Evolutionary conservation across 768 basidiomycete species (phyloP).

Genomic region (Boletellus ananiceps): DNA sequence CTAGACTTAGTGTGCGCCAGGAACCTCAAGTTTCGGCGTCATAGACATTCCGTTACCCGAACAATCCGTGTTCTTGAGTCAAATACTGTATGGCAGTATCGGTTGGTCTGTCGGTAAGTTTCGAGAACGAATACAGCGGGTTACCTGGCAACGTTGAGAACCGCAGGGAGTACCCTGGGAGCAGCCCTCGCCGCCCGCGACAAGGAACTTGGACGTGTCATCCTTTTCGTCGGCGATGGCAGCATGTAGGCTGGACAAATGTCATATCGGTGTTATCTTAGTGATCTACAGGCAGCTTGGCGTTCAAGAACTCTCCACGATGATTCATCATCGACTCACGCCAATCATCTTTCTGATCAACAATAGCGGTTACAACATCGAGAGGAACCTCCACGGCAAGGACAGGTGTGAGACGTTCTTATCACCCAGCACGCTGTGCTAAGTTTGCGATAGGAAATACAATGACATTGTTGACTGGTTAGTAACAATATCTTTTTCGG

Average conservation of each 20-base stretch:
- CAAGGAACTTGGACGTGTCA: slow-evolving; percentile 54
- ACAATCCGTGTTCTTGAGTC: slow-evolving; percentile 59
- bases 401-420: slow-evolving; percentile 34
- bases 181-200: slow-evolving; percentile 78
- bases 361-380: slow-evolving; percentile 84
- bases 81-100: slow-evolving; percentile 90
- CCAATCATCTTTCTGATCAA: slow-evolving; percentile 85
- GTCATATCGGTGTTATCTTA: background rate
- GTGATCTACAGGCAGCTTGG: slow-evolving; percentile 56
- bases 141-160: background rate
- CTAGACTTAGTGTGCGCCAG: slow-evolving; percentile 22
- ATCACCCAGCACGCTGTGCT: background rate
- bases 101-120: slow-evolving; percentile 77
- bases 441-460: slow-evolving; percentile 51
- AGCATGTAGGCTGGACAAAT: slow-evolving; percentile 49
- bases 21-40: slow-evolving; percentile 83
- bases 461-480: slow-evolving; percentile 81
- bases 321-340: slow-evolving; percentile 65
- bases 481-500: slow-evolving; percentile 5
- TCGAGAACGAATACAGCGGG: background rate
- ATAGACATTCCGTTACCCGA: slow-evolving; percentile 75
- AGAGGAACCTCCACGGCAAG: slow-evolving; percentile 69
- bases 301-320: slow-evolving; percentile 80
- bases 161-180: slow-evolving; percentile 61
- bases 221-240: slow-evolving; percentile 85